Conservation (phyloP, 345 rosid species). For the Erodium maritimum region DNA sequence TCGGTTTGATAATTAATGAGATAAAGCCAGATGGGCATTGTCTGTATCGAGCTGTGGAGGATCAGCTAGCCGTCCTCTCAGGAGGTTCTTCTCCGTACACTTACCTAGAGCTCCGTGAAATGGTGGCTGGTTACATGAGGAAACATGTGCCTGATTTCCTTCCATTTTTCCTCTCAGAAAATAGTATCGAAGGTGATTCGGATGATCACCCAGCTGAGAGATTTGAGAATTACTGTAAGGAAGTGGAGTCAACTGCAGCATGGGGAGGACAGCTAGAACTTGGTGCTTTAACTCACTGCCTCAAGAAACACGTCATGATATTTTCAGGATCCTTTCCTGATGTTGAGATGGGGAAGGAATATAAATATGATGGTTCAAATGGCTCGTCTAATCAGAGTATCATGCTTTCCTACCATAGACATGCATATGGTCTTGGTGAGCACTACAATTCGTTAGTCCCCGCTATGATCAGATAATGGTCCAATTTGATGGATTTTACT, state of each 20-base stretch:
- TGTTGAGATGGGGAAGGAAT: conserved; percentile 70
- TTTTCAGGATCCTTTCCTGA: conserved; percentile 58
- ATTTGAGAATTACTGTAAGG: conserved; percentile 48
- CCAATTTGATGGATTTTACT: neutral
- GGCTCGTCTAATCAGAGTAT: conserved; percentile 18
- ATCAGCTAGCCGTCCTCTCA: conserved; percentile 52
- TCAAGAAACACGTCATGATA: conserved; percentile 40
- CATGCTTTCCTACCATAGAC: conserved; percentile 48
- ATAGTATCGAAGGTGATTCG: conserved; percentile 18
- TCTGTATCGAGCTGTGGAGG: conserved; percentile 83
- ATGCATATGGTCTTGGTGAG: conserved; percentile 62
- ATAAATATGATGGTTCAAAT: conserved; percentile 20
- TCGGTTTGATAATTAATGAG: conserved; percentile 53
- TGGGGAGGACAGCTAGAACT: conserved; percentile 73
- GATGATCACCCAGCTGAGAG: conserved; percentile 24
- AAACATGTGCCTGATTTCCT: conserved; percentile 40
- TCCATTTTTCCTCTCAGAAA: conserved; percentile 50
- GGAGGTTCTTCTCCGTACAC: conserved; percentile 57
- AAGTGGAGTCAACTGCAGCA: conserved; percentile 52
- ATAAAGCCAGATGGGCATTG: conserved; percentile 92
- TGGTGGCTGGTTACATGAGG: conserved; percentile 84
- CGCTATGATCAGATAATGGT: conserved; percentile 7
- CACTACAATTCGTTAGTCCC: conserved; percentile 52
- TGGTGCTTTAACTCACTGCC: conserved; percentile 50
- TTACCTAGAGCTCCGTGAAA: conserved; percentile 54